phyloP scores from a whole-genome alignment of 2,329 filamentous ascomycete species.

The Fonsecaea monophora region DNA sequence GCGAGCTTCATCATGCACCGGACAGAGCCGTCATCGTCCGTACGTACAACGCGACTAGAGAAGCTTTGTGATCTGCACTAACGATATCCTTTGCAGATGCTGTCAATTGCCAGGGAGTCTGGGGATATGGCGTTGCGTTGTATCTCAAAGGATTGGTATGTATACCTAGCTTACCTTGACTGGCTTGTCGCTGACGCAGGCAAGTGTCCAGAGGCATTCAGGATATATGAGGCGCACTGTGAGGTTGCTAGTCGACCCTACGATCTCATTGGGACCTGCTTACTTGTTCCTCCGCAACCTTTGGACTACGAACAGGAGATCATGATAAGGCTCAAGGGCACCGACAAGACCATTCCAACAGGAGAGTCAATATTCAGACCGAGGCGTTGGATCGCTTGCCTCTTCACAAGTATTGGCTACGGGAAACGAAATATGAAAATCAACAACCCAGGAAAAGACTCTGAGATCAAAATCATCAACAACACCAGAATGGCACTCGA shows the following conservation, averaged over 20 bases:
- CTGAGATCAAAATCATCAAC: slow-evolving; percentile 53
- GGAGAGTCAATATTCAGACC: slow-evolving; percentile 33
- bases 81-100: slow-evolving; percentile 51
- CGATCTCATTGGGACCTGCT: slow-evolving; percentile 52
- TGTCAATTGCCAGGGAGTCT: slow-evolving; percentile 64
- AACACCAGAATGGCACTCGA: slow-evolving; percentile 58
- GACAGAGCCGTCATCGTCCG: slow-evolving; percentile 59
- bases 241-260: slow-evolving; percentile 36
- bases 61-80: background rate
- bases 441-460: slow-evolving; percentile 44
- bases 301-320: slow-evolving; percentile 40
- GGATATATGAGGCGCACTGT: slow-evolving; percentile 58
- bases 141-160: slow-evolving; percentile 54
- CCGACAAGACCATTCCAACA: background rate
- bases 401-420: slow-evolving; percentile 62
- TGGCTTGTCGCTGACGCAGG: background rate
- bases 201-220: slow-evolving; percentile 60
- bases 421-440: slow-evolving; percentile 50
- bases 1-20: slow-evolving; percentile 61
- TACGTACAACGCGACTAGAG: slow-evolving; percentile 37
- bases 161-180: no score
- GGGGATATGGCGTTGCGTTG: slow-evolving; percentile 65
- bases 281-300: slow-evolving; percentile 61
- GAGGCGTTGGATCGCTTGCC: slow-evolving; percentile 63
- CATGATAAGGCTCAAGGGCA: slow-evolving; percentile 12